Base-by-base conservation (phyloP, 2,329 filamentous ascomycete genomes). In the Thielaviopsis euricoi region DNA sequence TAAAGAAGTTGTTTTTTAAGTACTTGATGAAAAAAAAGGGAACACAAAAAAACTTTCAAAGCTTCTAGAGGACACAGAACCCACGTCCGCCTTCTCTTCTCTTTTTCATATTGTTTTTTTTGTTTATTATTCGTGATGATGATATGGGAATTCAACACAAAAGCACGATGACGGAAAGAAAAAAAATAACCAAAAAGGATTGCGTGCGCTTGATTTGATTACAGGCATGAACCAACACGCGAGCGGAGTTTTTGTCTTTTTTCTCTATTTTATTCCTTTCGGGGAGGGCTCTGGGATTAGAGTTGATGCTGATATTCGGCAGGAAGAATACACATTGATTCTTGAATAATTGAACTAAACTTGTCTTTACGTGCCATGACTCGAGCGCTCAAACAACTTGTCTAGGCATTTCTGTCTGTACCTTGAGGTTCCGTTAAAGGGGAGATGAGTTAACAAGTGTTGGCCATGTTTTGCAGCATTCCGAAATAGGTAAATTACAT, bases 1-100 rank as follows among this genome's bases (percentile, higher is more conserved):
- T 90, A 88, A 73, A 67, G 52, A 62, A 63, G 29, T 23, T 56
- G 51, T 57, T 60, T 60, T 60, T 55, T 60, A 60, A 60, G 58
- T 60, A 60, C 55, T 58, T 60, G 58, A 58, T 55, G 55, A 60
- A 62, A 58, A 58, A 61, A 62, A 61, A 61, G 59, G 60, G 57
- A 60, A 63, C 52, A 61, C 53, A 59, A 62, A 60, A 60, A 61
- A 61, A 61, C 57, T 50, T 61, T 55, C 58, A 58, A 61, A 51
- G 33, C 52, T 58, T 58, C 55, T 60, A 55, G 55, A 58, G 58
- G 58, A 58, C 58, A 60, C 55, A 57, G 58, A 53, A 60, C 43
- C 43, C 58, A 53, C 33, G 52, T 49, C 51, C 57, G 55, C 55
- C 23, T 55, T 37, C 40, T 58, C 53, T 48, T 56, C 56, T 57